Evolutionary conservation across 805 yeast species (phyloP), one percentile per base, ranked within the genome.

Genomic region (Wickerhamomyces alni): DNA sequence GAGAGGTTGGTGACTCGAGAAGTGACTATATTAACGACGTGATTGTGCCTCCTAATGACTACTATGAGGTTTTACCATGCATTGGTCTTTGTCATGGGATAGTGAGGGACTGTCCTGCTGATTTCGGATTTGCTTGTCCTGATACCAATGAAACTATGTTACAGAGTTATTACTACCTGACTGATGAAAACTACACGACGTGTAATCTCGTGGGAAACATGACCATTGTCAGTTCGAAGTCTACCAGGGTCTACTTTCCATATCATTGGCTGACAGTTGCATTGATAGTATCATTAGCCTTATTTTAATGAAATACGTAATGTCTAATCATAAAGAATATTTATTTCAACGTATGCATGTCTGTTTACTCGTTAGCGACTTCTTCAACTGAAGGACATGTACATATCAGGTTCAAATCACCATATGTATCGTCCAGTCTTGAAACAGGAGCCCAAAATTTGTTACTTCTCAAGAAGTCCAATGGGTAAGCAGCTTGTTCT

Each of bases 391-490:
- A 71, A 25, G 93, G 93, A 67, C 99, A 91, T 19, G 96, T 88
- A 68, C 99, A 93, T 63, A 89, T 70, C 62, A 91, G 72, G 65
- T 93, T 81, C 74, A 82, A 69, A 60, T 93, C 99, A 48, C 99
- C 99, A 54, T 82, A 91, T 4, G 94, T 83, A 58, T 93, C 99
- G 59, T 93, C 95, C 39, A 91, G 74, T 62, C 99, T 79, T 10
- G 95, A 75, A 33, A 89, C 97, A 0, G 88, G 72, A 29, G 99
- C 98, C 99, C 99, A 93, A 59, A 88, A 84, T 65, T 93, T 93
- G 62, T 80, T 71, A 19, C 69, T 65, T 55, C 74, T 77, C 58
- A 93, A 72, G 57, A 71, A 77, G n/a, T 82, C 75, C 42, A 87
- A 69, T 37, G 99, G 98, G 61, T 78, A 93, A 12, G 93, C 98